Evolutionary conservation across 306 rosid species (phyloP), one percentile per base, ranked within the genome.

Genomic region (Lablab purpureus): DNA sequence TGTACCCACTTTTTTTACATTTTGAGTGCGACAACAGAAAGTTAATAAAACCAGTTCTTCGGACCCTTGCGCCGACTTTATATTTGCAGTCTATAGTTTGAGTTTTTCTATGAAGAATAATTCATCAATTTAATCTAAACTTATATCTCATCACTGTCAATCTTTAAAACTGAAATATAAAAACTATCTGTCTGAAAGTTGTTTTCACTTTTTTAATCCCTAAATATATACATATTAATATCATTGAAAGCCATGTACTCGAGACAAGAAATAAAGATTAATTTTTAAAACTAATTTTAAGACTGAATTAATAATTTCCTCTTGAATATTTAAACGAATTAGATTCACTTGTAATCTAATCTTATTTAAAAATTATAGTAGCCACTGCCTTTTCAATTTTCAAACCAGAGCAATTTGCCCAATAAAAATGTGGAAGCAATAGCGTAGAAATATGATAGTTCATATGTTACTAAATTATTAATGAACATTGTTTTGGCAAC

Each of bases 401-500:
- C 64, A 58, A 37, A 55, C 54, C 22, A 22, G 23, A 47, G 46
- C 14, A 13, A n/a, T 43, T 17, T 27, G 14, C 22, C 45, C 40
- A 10, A 25, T 21, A 25, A 28, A 66, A 66, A 67, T 58, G 46
- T 51, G 14, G 25, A 13, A 17, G 49, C 54, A 80, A 81, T 41
- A n/a, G 15, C 73, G 55, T 10, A 77, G 37, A 71, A 52, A 32
- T 11, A 36, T 14, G 58, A 62, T 62, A 11, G 49, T 25, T 56
- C 47, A 47, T 28, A n/a, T 1, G 27, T 63, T 49, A 10, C 49
- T 43, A 10, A 5, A 41, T 45, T 18, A 59, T 22, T 60, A 58
- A 62, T 37, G 69, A 70, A 49, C 62, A 55, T 18, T 54, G 60
- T 54, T 79, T 75, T 30, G 19, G 68, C 37, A 70, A 75, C 82